Conservation (phyloP, 441 rosid species). For the Arabidopsis lyrata region DNA sequence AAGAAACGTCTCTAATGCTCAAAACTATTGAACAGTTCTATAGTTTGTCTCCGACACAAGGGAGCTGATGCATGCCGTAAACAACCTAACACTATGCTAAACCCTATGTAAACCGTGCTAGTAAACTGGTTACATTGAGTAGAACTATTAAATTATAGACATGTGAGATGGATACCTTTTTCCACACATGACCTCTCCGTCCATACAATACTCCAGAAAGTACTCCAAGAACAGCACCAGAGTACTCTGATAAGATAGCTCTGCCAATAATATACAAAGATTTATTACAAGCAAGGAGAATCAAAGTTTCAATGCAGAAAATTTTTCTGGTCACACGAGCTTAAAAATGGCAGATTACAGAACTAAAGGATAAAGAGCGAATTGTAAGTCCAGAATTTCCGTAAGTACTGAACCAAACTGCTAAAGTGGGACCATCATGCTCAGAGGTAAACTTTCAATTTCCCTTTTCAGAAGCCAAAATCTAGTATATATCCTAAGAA, state of each 20-base stretch:
- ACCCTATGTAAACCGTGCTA: constrained; percentile 2
- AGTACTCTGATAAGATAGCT: constrained; percentile 91
- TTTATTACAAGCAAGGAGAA: constrained; percentile 3
- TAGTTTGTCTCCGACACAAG: background rate
- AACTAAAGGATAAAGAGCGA: background rate
- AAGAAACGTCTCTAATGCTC: constrained; percentile 5
- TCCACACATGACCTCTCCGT: constrained; percentile 75
- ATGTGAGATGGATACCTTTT: constrained; percentile 65
- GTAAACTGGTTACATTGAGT: constrained; percentile 15
- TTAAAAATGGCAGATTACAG: background rate
- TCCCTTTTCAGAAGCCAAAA: background rate
- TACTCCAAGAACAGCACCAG: constrained; percentile 98
- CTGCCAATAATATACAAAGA: constrained; percentile 48
- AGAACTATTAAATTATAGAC: constrained; percentile 9
- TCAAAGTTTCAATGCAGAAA: background rate
- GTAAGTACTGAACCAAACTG: background rate
- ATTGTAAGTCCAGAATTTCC: background rate
- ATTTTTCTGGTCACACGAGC: background rate
- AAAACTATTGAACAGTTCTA: background rate
- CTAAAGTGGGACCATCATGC: background rate
- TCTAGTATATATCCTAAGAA: constrained; percentile 16
- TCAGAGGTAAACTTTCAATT: constrained; percentile 16
- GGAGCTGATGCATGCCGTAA: background rate
- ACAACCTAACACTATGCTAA: background rate
- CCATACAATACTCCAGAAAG: constrained; percentile 91